Evolutionary conservation across 2,329 filamentous ascomycete genomes (phyloP).

Genomic region (Claviceps pazoutovae): DNA sequence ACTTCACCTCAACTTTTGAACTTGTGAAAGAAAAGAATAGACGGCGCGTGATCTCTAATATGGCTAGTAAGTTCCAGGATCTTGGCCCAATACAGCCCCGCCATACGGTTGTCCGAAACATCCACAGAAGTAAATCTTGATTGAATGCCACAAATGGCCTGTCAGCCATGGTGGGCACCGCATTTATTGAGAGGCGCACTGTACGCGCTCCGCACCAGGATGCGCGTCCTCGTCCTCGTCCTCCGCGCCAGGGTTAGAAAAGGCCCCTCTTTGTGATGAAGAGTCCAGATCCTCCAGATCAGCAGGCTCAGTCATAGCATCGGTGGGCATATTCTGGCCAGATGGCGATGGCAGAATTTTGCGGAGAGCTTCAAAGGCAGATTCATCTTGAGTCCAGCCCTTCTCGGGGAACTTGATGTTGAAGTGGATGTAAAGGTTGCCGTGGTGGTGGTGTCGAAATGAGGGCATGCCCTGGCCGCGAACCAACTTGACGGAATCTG

Average conservation of each 20-base stretch:
- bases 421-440: slow-evolving; percentile 96
- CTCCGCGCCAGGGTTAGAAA: slow-evolving; percentile 46
- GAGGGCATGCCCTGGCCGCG: slow-evolving; percentile 97
- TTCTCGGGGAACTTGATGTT: slow-evolving; percentile 91
- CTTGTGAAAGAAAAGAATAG: background rate
- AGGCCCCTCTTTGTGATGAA: slow-evolving; percentile 48
- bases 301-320: slow-evolving; percentile 85
- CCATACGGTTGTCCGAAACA: background rate
- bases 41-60: slow-evolving; percentile 7
- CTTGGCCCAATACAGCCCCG: background rate
- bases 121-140: background rate
- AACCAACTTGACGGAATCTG: slow-evolving; percentile 85
- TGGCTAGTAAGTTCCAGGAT: background rate
- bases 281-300: slow-evolving; percentile 75
- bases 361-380: slow-evolving; percentile 67
- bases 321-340: slow-evolving; percentile 49
- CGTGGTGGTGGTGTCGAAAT: slow-evolving; percentile 82
- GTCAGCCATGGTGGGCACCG: background rate
- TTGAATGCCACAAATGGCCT: background rate
- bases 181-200: slow-evolving; percentile 77
- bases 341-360: slow-evolving; percentile 63
- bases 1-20: slow-evolving; percentile 6
- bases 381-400: slow-evolving; percentile 50
- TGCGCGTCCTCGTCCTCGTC: slow-evolving; percentile 71
- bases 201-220: slow-evolving; percentile 65